These are phyloP conservation scores for Porodaedalea pini DNA, from an alignment of 1,284 basidiomycete genomes.

Conservation along the genomic window DNA sequence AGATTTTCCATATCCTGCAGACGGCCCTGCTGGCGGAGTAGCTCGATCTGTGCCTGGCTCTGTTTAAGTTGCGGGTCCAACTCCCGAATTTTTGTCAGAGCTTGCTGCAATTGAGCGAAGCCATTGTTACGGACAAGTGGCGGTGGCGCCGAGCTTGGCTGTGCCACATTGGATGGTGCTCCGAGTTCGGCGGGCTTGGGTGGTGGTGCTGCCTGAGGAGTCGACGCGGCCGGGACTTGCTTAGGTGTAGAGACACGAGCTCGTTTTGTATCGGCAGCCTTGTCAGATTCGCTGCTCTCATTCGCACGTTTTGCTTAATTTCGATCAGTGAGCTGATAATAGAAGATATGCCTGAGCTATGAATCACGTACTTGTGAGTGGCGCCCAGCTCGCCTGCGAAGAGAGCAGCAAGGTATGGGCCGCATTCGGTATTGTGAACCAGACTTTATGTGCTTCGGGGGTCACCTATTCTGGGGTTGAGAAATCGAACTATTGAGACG, in stretches of 20 bases:
- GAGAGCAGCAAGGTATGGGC: conserved; percentile 33
- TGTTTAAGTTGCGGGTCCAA: conserved; percentile 7
- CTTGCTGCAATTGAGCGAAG: background rate
- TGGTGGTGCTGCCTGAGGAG: background rate
- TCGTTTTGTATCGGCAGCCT: conserved; percentile 8
- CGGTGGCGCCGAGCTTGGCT: background rate
- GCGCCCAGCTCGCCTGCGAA: conserved; percentile 16
- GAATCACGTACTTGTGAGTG: background rate
- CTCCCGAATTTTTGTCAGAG: background rate
- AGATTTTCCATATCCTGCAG: conserved; percentile 7
- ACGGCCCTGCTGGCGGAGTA: conserved; percentile 3
- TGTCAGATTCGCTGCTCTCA: background rate
- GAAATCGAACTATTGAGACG: conserved; percentile 24
- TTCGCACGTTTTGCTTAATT: conserved; percentile 14
- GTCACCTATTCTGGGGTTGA: conserved; percentile 30
- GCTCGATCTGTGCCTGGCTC: background rate
- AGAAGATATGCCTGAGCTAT: background rate
- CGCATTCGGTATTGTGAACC: conserved; percentile 52
- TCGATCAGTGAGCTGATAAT: background rate
- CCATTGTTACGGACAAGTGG: background rate
- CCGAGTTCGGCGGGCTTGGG: background rate
- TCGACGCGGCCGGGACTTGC: background rate
- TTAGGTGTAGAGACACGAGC: conserved; percentile 2
- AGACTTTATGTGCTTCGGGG: conserved; percentile 41
- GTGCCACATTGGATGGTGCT: background rate